These are phyloP conservation scores for Hemileccinum impolitum DNA, from an alignment of 768 basidiomycete genomes.

Conservation along the genomic window DNA sequence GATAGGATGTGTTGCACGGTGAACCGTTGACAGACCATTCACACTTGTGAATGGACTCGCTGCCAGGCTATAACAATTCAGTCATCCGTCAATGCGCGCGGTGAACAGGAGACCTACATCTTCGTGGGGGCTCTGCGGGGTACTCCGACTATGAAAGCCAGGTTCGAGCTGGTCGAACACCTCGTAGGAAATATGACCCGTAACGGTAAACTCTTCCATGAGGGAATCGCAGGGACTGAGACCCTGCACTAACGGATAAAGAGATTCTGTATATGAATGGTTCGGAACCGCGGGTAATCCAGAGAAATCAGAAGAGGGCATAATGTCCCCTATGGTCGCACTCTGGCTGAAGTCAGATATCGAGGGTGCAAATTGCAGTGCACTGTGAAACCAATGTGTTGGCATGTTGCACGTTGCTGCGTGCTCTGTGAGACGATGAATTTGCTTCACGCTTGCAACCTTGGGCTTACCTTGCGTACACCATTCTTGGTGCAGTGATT, in stretches of 20 bases:
- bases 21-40: slow-evolving; percentile 8
- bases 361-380: not conserved
- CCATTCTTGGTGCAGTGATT: not conserved
- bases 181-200: not conserved
- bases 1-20: slow-evolving; percentile 1
- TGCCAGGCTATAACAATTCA: not conserved
- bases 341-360: not conserved
- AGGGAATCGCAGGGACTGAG: not conserved
- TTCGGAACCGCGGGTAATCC: too few species aligned
- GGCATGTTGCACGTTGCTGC: not conserved
- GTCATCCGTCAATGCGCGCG: not conserved
- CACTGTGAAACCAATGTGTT: not conserved
- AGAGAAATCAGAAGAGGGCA: not conserved
- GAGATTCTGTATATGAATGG: not conserved
- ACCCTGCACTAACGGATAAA: not conserved
- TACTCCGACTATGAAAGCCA: not conserved
- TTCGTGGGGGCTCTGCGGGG: not conserved
- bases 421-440: not conserved
- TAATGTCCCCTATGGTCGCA: not conserved
- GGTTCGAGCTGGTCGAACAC: not conserved
- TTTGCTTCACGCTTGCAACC: not conserved
- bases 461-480: slow-evolving; percentile 2
- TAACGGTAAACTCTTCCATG: not conserved
- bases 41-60: not conserved
- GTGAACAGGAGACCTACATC: not conserved